Evolutionary conservation across 2,329 filamentous ascomycete species (phyloP).

Genomic region (Hansfordia pulvinata): DNA sequence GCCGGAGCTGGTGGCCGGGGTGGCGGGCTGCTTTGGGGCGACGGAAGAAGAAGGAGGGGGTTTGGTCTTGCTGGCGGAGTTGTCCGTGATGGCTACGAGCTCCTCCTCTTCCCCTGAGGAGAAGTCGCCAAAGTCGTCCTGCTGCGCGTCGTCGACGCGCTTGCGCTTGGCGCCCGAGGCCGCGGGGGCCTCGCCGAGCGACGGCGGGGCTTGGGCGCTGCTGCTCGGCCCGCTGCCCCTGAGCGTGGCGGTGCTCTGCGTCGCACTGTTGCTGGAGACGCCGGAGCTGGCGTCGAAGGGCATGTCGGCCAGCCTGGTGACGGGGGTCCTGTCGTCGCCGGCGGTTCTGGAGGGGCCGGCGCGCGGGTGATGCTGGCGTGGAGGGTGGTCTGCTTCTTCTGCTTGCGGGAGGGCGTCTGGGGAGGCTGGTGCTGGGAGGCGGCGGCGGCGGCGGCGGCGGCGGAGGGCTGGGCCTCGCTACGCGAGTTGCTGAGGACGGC

Average conservation of each 20-base stretch:
- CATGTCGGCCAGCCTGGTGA: slow-evolving; percentile 7
- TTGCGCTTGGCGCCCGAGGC: slow-evolving; percentile 11
- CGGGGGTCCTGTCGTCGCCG: slow-evolving; percentile 5
- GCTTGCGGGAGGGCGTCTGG: slow-evolving; percentile 5
- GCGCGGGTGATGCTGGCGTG: slow-evolving; percentile 13
- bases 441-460: not conserved
- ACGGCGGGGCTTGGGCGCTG: not conserved
- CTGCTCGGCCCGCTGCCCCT: not conserved
- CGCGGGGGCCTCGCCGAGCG: not conserved
- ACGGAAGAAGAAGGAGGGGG: too few species aligned
- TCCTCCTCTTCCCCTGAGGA: slow-evolving; percentile 14
- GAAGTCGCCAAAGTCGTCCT: slow-evolving; percentile 13
- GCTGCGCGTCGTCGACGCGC: slow-evolving; percentile 5
- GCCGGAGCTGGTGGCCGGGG: slow-evolving; percentile 5
- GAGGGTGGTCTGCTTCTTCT: slow-evolving; percentile 13
- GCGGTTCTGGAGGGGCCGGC: slow-evolving; percentile 5
- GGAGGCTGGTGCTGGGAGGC: not conserved
- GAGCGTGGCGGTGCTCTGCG: not conserved
- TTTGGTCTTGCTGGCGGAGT: slow-evolving; percentile 5
- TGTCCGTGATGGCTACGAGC: slow-evolving; percentile 9
- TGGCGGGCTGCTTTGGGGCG: slow-evolving; percentile 8
- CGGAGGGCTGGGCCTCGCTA: slow-evolving; percentile 18
- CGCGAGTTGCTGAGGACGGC: slow-evolving; percentile 29
- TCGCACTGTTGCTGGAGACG: not conserved
- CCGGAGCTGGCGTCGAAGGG: slow-evolving; percentile 2